phyloP scores from a whole-genome alignment of 2,329 filamentous ascomycete species.

The Calonectria leucothoes region DNA sequence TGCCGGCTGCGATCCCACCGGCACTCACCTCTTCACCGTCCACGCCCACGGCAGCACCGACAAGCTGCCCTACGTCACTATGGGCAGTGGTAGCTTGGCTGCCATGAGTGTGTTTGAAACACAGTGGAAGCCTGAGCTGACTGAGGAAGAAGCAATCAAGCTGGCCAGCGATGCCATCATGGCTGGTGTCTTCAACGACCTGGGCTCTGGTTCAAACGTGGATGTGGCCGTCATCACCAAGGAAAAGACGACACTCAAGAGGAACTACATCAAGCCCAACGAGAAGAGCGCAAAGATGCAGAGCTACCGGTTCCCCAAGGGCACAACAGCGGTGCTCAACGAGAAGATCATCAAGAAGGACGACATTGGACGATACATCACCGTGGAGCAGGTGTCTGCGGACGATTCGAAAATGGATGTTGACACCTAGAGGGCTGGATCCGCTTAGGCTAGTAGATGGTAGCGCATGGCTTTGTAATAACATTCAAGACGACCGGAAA shows the following conservation, averaged over 20 bases:
- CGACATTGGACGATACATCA: slow-evolving; percentile 94
- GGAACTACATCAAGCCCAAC: slow-evolving; percentile 95
- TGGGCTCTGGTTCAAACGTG: slow-evolving; percentile 97
- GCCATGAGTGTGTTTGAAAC: slow-evolving; percentile 99
- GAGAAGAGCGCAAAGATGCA: slow-evolving; percentile 90
- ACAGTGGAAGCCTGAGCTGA: slow-evolving; percentile 86
- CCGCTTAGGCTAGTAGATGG: slow-evolving; percentile 25
- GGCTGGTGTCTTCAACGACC: slow-evolving; percentile 98
- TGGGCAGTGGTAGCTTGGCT: slow-evolving; percentile 95
- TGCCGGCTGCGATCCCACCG: slow-evolving; percentile 95
- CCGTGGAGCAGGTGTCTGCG: slow-evolving; percentile 84
- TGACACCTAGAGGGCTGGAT: slow-evolving; percentile 59
- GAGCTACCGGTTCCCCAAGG: slow-evolving; percentile 90
- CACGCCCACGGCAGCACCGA: slow-evolving; percentile 98
- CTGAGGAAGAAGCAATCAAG: slow-evolving; percentile 83
- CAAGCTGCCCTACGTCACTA: slow-evolving; percentile 99
- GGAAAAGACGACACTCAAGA: slow-evolving; percentile 93
- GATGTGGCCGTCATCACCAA: slow-evolving; percentile 95
- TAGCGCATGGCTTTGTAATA: slow-evolving; percentile 40
- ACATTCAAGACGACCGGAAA: slow-evolving; percentile 32
- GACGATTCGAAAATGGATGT: slow-evolving; percentile 78
- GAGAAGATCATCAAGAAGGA: slow-evolving; percentile 96
- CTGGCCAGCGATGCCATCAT: slow-evolving; percentile 88
- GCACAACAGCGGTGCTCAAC: slow-evolving; percentile 95
- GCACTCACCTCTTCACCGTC: slow-evolving; percentile 95